Conservation (phyloP, 139 green algal species). For the Picochlorum sp. region DNA sequence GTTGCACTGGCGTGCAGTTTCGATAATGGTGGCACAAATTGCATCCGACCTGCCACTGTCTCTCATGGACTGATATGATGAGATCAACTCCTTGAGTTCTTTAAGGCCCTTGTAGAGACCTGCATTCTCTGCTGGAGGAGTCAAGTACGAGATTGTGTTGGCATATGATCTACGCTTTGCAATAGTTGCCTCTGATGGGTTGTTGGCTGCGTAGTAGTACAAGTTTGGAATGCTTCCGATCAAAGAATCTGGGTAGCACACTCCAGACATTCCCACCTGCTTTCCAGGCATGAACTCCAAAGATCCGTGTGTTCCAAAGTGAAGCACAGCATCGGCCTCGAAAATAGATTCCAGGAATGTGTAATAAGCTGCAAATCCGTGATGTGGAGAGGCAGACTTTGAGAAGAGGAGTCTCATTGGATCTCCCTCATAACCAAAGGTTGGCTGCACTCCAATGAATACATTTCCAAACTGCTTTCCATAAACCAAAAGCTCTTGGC, state of each 20-base stretch:
- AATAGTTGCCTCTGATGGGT: conserved; percentile 97
- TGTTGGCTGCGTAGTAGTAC: conserved; percentile 99
- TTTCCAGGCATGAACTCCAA: conserved; percentile 99
- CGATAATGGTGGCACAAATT: conserved; percentile 94
- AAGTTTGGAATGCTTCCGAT: conserved; percentile 97
- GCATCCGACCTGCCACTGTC: conserved; percentile 70
- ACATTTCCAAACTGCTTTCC: conserved; percentile 97
- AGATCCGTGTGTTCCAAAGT: conserved; percentile 98
- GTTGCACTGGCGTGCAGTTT: conserved; percentile 93
- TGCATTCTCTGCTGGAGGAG: conserved; percentile 96
- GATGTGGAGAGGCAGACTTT: conserved; percentile 85
- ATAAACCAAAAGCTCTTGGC: conserved; percentile 92
- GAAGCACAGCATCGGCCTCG: conserved; percentile 90
- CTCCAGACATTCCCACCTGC: conserved; percentile 93
- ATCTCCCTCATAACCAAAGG: conserved; percentile 98
- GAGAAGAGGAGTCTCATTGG: conserved; percentile 99
- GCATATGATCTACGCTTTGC: conserved; percentile 97
- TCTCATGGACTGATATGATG: conserved; percentile 85
- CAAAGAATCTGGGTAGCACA: conserved; percentile 96
- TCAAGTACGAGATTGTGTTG: conserved; percentile 99
- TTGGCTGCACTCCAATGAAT: conserved; percentile 99
- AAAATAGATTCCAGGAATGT: conserved; percentile 97
- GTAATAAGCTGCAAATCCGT: conserved; percentile 99
- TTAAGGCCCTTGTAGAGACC: conserved; percentile 77
- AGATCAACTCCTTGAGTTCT: conserved; percentile 96